phyloP scores from a whole-genome alignment of 2,329 filamentous ascomycete genomes.

The Sphaerulina vaccinii region DNA sequence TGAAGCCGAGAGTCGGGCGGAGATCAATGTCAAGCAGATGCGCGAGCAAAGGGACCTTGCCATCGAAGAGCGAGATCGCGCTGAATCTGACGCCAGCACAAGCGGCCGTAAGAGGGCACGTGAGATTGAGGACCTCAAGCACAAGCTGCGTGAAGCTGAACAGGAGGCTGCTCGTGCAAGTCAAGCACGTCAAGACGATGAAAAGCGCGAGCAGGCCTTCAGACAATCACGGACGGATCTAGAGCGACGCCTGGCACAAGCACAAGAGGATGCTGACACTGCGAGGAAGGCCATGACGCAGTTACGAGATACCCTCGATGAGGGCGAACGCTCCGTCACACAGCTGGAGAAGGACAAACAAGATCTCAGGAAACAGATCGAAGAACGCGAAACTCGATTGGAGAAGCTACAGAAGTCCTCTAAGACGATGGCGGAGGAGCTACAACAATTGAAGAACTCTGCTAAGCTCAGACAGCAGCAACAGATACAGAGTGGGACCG shows the following conservation, averaged over 20 bases:
- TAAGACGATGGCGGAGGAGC: slow-evolving; percentile 60
- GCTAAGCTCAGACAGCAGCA: slow-evolving; percentile 20
- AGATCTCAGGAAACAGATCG: slow-evolving; percentile 38
- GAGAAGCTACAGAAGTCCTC: slow-evolving; percentile 58
- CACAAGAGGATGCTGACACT: slow-evolving; percentile 71
- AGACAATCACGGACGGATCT: slow-evolving; percentile 71
- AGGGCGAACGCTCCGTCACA: slow-evolving; percentile 77
- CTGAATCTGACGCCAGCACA: slow-evolving; percentile 84
- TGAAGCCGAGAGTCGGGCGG: slow-evolving; percentile 80
- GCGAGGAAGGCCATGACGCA: slow-evolving; percentile 73
- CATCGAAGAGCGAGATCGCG: slow-evolving; percentile 87
- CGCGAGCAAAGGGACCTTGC: slow-evolving; percentile 83
- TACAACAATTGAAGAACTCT: slow-evolving; percentile 50
- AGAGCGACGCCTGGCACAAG: slow-evolving; percentile 67
- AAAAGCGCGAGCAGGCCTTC: slow-evolving; percentile 71
- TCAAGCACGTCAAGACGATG: slow-evolving; percentile 76
- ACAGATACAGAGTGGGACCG: slow-evolving; percentile 42
- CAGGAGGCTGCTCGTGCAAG: slow-evolving; percentile 68
- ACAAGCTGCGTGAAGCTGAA: slow-evolving; percentile 77
- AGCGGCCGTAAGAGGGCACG: slow-evolving; percentile 72
- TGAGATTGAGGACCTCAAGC: slow-evolving; percentile 83
- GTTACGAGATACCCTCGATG: slow-evolving; percentile 77
- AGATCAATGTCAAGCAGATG: slow-evolving; percentile 82
- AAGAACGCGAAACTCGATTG: slow-evolving; percentile 24
- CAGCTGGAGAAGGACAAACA: slow-evolving; percentile 80